Base-by-base conservation (phyloP, 257 asterid species). In the Gardenia jasminoides region DNA sequence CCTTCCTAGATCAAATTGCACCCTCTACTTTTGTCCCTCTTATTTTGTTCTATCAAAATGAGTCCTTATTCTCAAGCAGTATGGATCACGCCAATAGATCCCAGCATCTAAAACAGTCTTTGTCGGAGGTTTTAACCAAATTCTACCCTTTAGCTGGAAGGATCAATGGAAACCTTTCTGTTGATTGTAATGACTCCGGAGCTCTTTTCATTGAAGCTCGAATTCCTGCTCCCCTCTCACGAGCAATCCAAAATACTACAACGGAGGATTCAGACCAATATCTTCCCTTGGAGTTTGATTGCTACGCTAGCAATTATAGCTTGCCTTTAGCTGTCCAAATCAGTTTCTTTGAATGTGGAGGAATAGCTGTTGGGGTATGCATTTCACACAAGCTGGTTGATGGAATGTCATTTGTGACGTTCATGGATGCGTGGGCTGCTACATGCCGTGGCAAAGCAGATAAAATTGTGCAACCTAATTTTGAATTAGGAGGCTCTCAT, bases 121-220 rank as follows among this genome's bases (percentile, higher is more conserved):
- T 88, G 44, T 82, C 88, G 3, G 48, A 87, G 0, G 56, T 81
- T 19, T 78, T 87, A 54, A 75, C n/a, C 80, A 7, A 26, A 19
- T 10, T 88, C 70, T 88, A 83, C 39, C 89, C 88, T 4, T 64
- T 85, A 24, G 88, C 89, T 0, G 89, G 90, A 67, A 72, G 79
- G 15, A 44, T 84, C 31, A 46, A 67, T 11, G 78, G 62, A 44
- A 26, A 20, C 48, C 10, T 65, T 56, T n/a, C n/a, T n/a, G 31
- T 88, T 31, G 83, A 82, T 6, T 88, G 91, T 52, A 48, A 84
- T 46, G 91, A 88, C 65, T 72, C 48, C 1, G 91, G 91, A 12
- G 84, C 56, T 7, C 59, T 76, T 68, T 82, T 52, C 12, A 26
- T 84, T 19, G 91, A 84, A 61, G 82, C 86, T 65, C 81, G 65